These are phyloP conservation scores for Eutrema yunnanense DNA, from an alignment of 345 rosid species.

Conservation along the genomic window DNA sequence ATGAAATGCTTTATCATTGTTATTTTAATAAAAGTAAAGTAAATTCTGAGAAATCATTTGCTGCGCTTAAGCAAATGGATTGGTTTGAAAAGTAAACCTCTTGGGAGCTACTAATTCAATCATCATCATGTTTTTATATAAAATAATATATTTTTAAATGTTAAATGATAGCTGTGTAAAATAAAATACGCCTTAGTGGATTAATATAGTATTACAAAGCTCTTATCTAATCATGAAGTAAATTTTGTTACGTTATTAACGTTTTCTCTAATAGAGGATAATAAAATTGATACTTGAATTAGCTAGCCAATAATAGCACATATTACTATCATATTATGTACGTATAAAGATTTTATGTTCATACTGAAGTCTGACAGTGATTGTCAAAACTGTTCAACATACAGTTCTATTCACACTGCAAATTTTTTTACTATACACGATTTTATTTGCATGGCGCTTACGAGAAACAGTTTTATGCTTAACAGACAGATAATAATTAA, in stretches of 20 bases:
- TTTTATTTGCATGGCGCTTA: too few species aligned
- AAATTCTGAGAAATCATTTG: constrained; percentile 13
- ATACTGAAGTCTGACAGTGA: neutral
- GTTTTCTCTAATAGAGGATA: neutral
- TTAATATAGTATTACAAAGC: constrained; percentile 4
- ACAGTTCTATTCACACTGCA: too few species aligned
- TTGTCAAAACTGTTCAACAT: neutral
- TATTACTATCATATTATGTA: too few species aligned
- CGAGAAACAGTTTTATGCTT: too few species aligned
- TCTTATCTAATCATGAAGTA: neutral
- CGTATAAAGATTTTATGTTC: neutral
- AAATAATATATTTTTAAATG: neutral
- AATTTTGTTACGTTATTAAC: neutral
- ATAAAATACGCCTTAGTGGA: constrained; percentile 9
- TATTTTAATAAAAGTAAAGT: neutral
- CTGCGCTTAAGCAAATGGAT: neutral
- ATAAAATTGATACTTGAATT: constrained; percentile 1
- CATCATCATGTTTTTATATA: constrained; percentile 13
- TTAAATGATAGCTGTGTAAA: neutral
- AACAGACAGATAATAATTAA: too few species aligned
- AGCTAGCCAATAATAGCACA: constrained; percentile 1
- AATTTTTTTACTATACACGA: too few species aligned
- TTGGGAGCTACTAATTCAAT: constrained; percentile 12
- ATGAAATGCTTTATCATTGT: neutral
- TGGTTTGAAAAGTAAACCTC: constrained; percentile 21